phyloP scores from a whole-genome alignment of 2,329 filamentous ascomycete species.

The Penicillium griseofulvum region DNA sequence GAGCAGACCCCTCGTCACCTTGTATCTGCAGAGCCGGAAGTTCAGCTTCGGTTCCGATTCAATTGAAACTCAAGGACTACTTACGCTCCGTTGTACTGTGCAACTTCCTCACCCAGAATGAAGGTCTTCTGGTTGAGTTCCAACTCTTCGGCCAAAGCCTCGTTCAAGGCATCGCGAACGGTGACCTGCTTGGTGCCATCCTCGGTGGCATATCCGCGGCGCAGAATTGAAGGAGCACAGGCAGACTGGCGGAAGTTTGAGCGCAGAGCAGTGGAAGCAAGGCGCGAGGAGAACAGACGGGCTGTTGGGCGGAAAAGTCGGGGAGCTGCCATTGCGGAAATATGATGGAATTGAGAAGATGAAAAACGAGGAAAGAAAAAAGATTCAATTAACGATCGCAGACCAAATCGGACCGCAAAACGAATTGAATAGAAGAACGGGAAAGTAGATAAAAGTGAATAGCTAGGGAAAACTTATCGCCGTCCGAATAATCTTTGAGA shows the following conservation, averaged over 20 bases:
- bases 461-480: constrained; percentile 4
- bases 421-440: constrained; percentile 8
- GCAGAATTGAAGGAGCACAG: constrained; percentile 48
- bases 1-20: constrained; percentile 95
- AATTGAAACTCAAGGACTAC: constrained; percentile 27
- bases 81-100: constrained; percentile 96
- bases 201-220: constrained; percentile 57
- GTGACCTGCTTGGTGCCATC: constrained; percentile 84
- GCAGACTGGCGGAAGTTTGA: constrained; percentile 53
- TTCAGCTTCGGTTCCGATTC: constrained; percentile 36
- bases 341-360: constrained; percentile 52
- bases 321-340: constrained; percentile 56
- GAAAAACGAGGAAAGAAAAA: constrained; percentile 6
- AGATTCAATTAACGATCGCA: constrained; percentile 19
- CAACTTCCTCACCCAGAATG: constrained; percentile 94
- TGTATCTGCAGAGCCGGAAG: constrained; percentile 62
- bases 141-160: constrained; percentile 96
- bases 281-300: constrained; percentile 59
- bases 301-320: constrained; percentile 64
- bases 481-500: constrained; percentile 24
- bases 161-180: constrained; percentile 94
- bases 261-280: constrained; percentile 51
- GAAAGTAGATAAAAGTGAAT: background rate
- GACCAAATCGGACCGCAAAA: constrained; percentile 19
- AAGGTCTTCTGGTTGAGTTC: constrained; percentile 94